These are phyloP conservation scores for Diversispora epigaea DNA, from an alignment of 192 early-diverging fungal species.

Conservation along the genomic window DNA sequence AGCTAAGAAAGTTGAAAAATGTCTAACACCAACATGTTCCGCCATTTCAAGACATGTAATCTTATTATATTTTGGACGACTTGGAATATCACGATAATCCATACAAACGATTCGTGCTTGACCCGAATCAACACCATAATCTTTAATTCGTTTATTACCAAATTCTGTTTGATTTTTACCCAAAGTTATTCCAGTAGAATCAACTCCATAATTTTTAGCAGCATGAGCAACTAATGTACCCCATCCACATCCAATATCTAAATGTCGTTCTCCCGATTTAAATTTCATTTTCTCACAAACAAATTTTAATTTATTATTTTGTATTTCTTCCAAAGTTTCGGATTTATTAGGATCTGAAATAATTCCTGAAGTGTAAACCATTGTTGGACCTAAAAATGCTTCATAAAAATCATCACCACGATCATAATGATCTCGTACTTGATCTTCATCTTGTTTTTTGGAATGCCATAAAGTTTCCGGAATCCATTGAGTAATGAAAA, in stretches of 20 bases:
- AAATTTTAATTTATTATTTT: constrained; percentile 93
- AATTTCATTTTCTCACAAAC: constrained; percentile 85
- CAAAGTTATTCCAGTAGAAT: constrained; percentile 92
- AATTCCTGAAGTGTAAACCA: constrained; percentile 97
- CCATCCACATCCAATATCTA: constrained; percentile 99
- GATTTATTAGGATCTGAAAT: constrained; percentile 69
- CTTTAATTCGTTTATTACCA: constrained; percentile 79
- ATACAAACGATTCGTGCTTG: constrained; percentile 82
- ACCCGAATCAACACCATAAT: constrained; percentile 72
- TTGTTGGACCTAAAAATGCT: constrained; percentile 88
- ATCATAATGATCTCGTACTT: constrained; percentile 98
- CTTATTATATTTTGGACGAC: constrained; percentile 85
- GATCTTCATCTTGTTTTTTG: constrained; percentile 95
- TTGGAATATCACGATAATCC: constrained; percentile 98
- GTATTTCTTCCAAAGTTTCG: constrained; percentile 91
- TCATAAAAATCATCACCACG: constrained; percentile 98
- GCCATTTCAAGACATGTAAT: constrained; percentile 99
- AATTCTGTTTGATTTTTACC: constrained; percentile 89
- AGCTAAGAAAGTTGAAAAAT: constrained; percentile 84
- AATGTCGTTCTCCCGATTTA: constrained; percentile 81
- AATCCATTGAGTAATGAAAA: constrained; percentile 95
- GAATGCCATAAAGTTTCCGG: constrained; percentile 97
- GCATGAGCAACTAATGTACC: constrained; percentile 89
- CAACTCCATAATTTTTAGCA: constrained; percentile 83
- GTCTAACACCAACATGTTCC: constrained; percentile 95